These are phyloP conservation scores for Sporodiniella umbellata DNA, from an alignment of 371 early-diverging fungal genomes.

Conservation along the genomic window DNA sequence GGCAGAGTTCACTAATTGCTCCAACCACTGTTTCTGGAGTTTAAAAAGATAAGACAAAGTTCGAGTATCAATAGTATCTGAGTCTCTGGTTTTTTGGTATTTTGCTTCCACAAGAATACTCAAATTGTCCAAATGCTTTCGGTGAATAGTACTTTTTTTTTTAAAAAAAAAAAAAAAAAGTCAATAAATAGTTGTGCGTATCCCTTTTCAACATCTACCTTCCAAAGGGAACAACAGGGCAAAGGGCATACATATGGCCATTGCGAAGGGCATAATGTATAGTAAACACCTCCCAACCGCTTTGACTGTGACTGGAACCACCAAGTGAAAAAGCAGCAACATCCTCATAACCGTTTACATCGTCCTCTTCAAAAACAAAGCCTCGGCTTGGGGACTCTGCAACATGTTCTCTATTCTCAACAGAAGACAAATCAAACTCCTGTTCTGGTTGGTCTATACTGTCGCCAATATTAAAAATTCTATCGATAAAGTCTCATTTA, in stretches of 20 bases:
- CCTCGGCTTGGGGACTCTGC: constrained; percentile 3
- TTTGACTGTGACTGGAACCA: constrained; percentile 24
- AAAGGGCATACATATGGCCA: constrained; percentile 41
- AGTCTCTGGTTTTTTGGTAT: constrained; percentile 10
- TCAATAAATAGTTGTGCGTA: background rate
- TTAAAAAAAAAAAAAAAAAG: background rate
- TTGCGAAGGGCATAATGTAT: constrained; percentile 38
- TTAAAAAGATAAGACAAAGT: constrained; percentile 23
- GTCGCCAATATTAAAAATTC: constrained; percentile 41
- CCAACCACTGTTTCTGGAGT: constrained; percentile 37
- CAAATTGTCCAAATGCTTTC: constrained; percentile 35
- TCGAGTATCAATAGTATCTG: constrained; percentile 1
- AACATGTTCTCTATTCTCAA: constrained; percentile 4
- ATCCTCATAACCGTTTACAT: constrained; percentile 35
- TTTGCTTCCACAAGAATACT: constrained; percentile 31
- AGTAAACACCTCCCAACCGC: constrained; percentile 44
- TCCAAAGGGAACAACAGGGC: constrained; percentile 41
- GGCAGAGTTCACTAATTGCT: constrained; percentile 23
- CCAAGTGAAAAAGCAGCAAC: constrained; percentile 41
- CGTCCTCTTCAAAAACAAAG: constrained; percentile 23
- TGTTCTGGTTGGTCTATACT: constrained; percentile 42
- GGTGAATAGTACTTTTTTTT: constrained; percentile 30
- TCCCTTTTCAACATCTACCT: constrained; percentile 17
- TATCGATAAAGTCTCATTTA: constrained; percentile 2
- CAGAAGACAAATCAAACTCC: constrained; percentile 38